Evolutionary conservation across 179 eudicot species (phyloP).

Genomic region (Monotropa hypopitys): DNA sequence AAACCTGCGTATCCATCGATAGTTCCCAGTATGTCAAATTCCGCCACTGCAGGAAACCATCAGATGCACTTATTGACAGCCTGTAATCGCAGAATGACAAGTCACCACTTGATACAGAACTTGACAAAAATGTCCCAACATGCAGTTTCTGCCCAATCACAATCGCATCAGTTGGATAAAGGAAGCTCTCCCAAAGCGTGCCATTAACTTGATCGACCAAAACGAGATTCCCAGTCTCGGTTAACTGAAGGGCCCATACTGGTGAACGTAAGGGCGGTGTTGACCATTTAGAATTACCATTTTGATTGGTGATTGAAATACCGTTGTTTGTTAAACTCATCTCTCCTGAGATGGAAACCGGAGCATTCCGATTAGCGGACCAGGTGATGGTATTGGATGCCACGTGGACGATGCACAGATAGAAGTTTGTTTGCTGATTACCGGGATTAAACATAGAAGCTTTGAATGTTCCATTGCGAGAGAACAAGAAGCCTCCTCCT

Average conservation of each 20-base stretch:
- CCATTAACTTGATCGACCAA: constrained; percentile 38
- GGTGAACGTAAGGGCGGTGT: constrained; percentile 30
- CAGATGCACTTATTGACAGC: constrained; percentile 33
- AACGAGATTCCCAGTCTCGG: constrained; percentile 53
- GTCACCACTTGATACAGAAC: constrained; percentile 32
- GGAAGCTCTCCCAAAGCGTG: constrained; percentile 61
- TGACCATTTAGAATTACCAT: constrained; percentile 44
- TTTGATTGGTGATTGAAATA: constrained; percentile 27
- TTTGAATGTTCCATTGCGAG: constrained; percentile 42
- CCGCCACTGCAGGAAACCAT: constrained; percentile 46
- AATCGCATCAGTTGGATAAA: constrained; percentile 53
- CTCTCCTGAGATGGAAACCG: constrained; percentile 38
- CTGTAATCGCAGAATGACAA: constrained; percentile 37
- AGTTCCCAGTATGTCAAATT: constrained; percentile 45
- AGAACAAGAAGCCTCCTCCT: constrained; percentile 55
- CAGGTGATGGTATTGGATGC: constrained; percentile 46
- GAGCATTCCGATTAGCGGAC: constrained; percentile 59
- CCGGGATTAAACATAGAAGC: constrained; percentile 50
- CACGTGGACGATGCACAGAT: constrained; percentile 39
- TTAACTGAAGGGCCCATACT: constrained; percentile 32
- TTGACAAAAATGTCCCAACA: constrained; percentile 25
- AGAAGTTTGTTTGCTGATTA: constrained; percentile 18
- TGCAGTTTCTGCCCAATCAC: constrained; percentile 49
- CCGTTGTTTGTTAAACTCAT: constrained; percentile 38
- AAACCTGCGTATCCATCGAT: constrained; percentile 43